A percentile compares a stretch with the other conserved stretches of the same genome.
Evolutionary conservation across 1,284 basidiomycete genomes (phyloP).

Genomic region (Sporisorium exsertum): DNA sequence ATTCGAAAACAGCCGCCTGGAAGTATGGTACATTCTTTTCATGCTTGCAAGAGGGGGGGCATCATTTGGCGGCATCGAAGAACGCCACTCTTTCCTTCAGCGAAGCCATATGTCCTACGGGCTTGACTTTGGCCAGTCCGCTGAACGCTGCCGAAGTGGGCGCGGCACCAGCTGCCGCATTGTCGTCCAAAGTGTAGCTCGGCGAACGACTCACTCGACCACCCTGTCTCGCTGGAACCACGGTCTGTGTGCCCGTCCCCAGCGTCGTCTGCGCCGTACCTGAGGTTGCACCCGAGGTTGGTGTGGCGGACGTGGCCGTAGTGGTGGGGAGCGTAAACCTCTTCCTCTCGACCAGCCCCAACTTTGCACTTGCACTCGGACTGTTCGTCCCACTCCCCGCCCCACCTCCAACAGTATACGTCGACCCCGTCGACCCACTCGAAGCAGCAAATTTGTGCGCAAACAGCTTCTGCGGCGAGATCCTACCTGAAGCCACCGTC

Average conservation of each 20-base stretch:
- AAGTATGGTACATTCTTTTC: too few relatives aligned
- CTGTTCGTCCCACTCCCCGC: neutral
- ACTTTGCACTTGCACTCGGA: conserved; percentile 15
- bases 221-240: conserved; percentile 12
- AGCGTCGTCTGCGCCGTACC: neutral
- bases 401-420: too few relatives aligned
- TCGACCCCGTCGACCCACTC: conserved; percentile 3
- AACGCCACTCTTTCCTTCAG: conserved; percentile 57
- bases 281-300: neutral
- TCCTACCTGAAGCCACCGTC: conserved; percentile 19
- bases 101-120: conserved; percentile 39
- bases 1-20: too few relatives aligned
- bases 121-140: conserved; percentile 20
- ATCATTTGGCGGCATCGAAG: conserved; percentile 48
- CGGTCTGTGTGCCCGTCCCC: conserved; percentile 2
- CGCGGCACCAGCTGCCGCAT: neutral
- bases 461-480: conserved; percentile 46
- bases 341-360: conserved; percentile 49
- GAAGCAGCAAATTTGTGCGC: conserved; percentile 36
- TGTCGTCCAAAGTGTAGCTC: conserved; percentile 21
- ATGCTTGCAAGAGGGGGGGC: neutral
- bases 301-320: neutral
- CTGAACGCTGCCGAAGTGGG: conserved; percentile 30
- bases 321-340: conserved; percentile 37
- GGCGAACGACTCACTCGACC: conserved; percentile 25